A percentile compares a stretch with the other conserved stretches of the same genome.
These are phyloP conservation scores for Cyclanthera cordifolia DNA, from an alignment of 306 rosid species.

Conservation along the genomic window DNA sequence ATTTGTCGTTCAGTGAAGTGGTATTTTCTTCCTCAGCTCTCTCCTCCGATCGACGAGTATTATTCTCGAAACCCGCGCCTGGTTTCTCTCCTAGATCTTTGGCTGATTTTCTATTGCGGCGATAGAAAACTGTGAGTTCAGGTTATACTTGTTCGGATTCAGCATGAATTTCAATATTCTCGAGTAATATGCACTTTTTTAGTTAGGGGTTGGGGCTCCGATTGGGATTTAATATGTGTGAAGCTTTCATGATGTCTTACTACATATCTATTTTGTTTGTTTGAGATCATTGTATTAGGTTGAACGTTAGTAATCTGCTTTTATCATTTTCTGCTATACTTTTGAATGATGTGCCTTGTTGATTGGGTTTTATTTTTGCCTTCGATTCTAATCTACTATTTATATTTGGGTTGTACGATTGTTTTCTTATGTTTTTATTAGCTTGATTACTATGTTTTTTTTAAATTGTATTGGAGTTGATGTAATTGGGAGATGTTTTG, in stretches of 20 bases:
- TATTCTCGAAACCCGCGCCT: background rate
- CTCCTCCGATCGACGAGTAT: constrained; percentile 18
- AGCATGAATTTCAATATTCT: background rate
- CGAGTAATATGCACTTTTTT: background rate
- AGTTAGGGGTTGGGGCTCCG: background rate
- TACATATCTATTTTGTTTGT: background rate
- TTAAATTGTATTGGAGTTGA: background rate
- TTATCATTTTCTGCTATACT: background rate
- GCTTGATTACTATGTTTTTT: background rate
- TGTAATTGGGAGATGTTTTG: background rate
- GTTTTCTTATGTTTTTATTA: background rate
- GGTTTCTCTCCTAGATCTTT: constrained; percentile 17
- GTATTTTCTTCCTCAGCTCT: background rate
- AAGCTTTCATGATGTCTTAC: background rate
- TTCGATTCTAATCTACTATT: background rate
- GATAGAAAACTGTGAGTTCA: constrained; percentile 33
- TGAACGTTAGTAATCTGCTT: background rate
- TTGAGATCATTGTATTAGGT: background rate
- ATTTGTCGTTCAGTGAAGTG: background rate
- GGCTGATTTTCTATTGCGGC: constrained; percentile 22
- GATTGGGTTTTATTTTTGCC: background rate
- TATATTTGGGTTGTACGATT: background rate
- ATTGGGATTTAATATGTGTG: background rate
- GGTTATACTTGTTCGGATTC: background rate
- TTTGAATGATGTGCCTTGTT: background rate